Percentiles rank a stretch among this genome's conserved stretches.
Evolutionary conservation across 805 yeast species (phyloP).

Genomic region (Candida krabiensis): DNA sequence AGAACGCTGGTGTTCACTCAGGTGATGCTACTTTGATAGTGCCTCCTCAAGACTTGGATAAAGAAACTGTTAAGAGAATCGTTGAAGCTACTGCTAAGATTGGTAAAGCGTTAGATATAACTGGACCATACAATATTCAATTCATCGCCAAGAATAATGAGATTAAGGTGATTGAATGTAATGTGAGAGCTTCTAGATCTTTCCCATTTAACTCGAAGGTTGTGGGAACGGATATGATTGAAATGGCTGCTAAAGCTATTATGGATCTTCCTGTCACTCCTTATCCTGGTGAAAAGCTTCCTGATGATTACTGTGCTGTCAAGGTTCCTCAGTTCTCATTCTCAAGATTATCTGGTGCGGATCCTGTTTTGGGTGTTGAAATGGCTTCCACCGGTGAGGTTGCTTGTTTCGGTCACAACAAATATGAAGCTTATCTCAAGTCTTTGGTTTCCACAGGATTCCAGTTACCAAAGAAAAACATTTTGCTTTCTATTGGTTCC

Average conservation of each 20-base stretch:
- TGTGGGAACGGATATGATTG: constrained; percentile 93
- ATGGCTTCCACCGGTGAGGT: constrained; percentile 99
- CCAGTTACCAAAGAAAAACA: constrained; percentile 91
- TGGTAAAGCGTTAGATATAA: constrained; percentile 90
- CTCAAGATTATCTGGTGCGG: constrained; percentile 96
- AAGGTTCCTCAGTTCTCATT: constrained; percentile 98
- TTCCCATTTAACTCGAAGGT: constrained; percentile 98
- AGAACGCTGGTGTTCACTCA: constrained; percentile 98
- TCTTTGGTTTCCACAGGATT: constrained; percentile 94
- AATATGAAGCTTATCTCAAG: constrained; percentile 96
- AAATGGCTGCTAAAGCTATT: constrained; percentile 95
- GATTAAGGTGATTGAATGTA: constrained; percentile 97
- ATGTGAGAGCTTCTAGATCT: constrained; percentile 98
- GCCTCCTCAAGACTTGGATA: constrained; percentile 93
- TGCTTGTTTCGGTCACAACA: constrained; percentile 94
- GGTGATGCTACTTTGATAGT: constrained; percentile 98
- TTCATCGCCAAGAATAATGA: constrained; percentile 94
- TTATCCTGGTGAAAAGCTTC: constrained; percentile 85
- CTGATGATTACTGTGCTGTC: constrained; percentile 92
- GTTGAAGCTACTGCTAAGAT: constrained; percentile 95
- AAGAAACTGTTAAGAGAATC: constrained; percentile 87
- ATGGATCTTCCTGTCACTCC: constrained; percentile 85
- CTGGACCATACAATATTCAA: constrained; percentile 98
- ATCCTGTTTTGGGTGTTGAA: constrained; percentile 96
- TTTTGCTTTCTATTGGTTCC: constrained; percentile 91